Evolutionary conservation across 1,284 basidiomycete species (phyloP).

Genomic region (Puccinia horiana): DNA sequence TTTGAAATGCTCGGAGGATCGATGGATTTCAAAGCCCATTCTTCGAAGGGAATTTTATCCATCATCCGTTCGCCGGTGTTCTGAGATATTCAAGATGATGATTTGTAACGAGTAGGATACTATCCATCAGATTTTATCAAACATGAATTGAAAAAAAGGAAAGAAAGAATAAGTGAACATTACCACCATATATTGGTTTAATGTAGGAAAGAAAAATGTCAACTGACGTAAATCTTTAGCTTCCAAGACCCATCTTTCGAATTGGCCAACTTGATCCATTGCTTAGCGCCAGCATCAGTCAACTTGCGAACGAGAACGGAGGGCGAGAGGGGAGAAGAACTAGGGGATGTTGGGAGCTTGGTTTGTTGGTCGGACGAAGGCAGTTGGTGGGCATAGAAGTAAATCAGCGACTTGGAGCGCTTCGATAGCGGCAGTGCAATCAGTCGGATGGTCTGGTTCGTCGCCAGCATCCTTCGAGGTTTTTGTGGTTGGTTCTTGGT

Average conservation of each 20-base stretch:
- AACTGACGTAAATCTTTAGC: constrained; percentile 25
- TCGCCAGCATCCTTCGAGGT: neutral
- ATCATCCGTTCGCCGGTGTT: constrained; percentile 26
- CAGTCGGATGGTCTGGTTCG: constrained; percentile 14
- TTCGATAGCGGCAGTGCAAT: constrained; percentile 25
- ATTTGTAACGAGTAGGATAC: neutral
- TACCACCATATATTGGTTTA: neutral
- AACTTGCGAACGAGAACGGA: neutral
- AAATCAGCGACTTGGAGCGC: neutral
- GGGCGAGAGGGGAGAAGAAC: neutral
- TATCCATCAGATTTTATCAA: constrained; percentile 20
- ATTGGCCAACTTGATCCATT: constrained; percentile 19
- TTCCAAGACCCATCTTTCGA: constrained; percentile 22
- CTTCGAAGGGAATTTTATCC: constrained; percentile 44
- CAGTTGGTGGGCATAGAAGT: constrained; percentile 17
- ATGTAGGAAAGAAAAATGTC: neutral
- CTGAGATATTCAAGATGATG: neutral
- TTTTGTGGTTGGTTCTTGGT: neutral
- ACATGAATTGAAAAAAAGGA: neutral
- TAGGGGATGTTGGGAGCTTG: neutral
- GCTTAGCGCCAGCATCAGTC: constrained; percentile 13
- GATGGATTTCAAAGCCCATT: constrained; percentile 39
- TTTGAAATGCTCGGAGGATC: neutral
- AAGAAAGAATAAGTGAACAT: constrained; percentile 13
- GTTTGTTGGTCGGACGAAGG: neutral